phyloP scores from a whole-genome alignment of 1,139 yeast genomes.

The Candida gigantensis region DNA sequence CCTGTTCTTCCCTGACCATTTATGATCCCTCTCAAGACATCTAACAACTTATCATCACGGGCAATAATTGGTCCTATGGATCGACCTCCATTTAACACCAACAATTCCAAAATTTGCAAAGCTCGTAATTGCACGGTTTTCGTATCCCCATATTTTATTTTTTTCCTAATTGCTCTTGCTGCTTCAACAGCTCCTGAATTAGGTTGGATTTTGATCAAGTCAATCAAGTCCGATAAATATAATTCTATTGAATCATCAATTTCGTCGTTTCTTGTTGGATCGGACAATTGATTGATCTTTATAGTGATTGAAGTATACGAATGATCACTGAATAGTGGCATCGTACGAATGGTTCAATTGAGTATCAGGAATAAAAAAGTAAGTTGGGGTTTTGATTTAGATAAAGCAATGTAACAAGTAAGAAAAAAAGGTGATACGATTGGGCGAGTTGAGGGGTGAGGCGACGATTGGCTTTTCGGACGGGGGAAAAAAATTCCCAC shows the following conservation, averaged over 20 bases:
- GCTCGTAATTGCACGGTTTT: constrained; percentile 64
- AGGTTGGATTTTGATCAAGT: constrained; percentile 42
- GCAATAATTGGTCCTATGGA: constrained; percentile 53
- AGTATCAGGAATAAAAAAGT: too few species aligned
- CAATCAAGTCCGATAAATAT: constrained; percentile 38
- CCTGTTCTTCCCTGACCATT: constrained; percentile 39
- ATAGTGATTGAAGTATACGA: constrained; percentile 46
- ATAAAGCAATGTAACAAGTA: too few species aligned
- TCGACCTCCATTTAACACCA: constrained; percentile 74
- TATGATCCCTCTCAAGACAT: constrained; percentile 57
- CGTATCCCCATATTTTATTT: constrained; percentile 76
- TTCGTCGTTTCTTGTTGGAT: constrained; percentile 34
- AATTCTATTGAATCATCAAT: constrained; percentile 39
- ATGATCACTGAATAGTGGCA: constrained; percentile 48
- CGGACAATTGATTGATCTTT: constrained; percentile 44
- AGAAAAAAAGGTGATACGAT: too few species aligned
- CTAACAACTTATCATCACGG: constrained; percentile 70
- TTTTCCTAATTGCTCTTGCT: constrained; percentile 86
- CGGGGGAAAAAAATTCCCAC: too few species aligned
- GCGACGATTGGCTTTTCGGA: too few species aligned
- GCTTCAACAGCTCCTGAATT: constrained; percentile 67
- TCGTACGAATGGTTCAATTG: constrained; percentile 13
- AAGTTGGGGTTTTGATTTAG: too few species aligned
- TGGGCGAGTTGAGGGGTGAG: too few species aligned
- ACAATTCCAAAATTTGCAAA: constrained; percentile 66